A percentile compares a stretch with the other conserved stretches of the same genome.
phyloP scores from a whole-genome alignment of 768 basidiomycete species.

The Imleria badia region DNA sequence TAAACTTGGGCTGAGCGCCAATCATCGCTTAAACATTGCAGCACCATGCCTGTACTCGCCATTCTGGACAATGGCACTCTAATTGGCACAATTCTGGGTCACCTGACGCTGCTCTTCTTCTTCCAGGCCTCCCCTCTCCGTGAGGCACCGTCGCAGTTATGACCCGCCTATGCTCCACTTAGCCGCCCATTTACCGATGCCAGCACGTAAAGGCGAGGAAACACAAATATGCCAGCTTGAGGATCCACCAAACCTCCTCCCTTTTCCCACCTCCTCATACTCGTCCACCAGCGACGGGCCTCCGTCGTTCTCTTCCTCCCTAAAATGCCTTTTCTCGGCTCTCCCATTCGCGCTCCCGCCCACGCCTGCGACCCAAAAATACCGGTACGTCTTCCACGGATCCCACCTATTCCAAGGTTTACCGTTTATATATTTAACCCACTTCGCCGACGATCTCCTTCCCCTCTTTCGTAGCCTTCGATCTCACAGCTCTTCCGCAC shows the following conservation, averaged over 20 bases:
- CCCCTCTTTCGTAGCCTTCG: conserved; percentile 13
- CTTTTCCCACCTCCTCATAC: neutral
- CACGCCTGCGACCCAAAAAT: conserved; percentile 14
- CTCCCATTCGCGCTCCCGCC: neutral
- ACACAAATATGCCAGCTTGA: neutral
- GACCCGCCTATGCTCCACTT: no score
- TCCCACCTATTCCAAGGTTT: neutral
- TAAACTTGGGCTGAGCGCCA: neutral
- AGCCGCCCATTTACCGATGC: no score
- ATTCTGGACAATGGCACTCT: conserved; percentile 17
- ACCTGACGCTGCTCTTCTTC: neutral
- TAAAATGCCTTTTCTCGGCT: conserved; percentile 7
- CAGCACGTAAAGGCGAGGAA: conserved; percentile 5
- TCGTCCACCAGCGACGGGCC: neutral
- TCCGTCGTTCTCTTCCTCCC: neutral
- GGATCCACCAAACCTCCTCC: no score
- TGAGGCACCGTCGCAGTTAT: no score
- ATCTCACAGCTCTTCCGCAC: conserved; percentile 30
- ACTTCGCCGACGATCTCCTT: neutral
- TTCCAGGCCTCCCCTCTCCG: no score
- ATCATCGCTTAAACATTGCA: neutral
- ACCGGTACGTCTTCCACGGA: conserved; percentile 19
- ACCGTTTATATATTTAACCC: neutral
- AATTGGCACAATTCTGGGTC: neutral
- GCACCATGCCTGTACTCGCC: conserved; percentile 16